Evolutionary conservation across 2,329 filamentous ascomycete species (phyloP).

Genomic region (Nemania serpens): DNA sequence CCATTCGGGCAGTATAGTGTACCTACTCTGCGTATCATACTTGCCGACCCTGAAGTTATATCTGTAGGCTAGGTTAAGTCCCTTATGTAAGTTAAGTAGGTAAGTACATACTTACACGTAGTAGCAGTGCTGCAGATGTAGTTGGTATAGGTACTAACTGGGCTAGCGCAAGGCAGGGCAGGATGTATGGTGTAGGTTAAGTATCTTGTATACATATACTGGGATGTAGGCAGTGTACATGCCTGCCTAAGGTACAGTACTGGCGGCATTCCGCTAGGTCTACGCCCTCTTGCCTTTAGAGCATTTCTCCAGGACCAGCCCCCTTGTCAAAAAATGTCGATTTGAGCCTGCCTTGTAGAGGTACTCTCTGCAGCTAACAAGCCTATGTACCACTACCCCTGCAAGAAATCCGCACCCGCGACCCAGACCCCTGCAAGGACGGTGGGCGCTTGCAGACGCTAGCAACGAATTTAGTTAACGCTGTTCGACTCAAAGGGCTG

Average conservation of each 20-base stretch:
- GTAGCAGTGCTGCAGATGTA: background rate
- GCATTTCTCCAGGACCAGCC: constrained; percentile 9
- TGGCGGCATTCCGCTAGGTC: background rate
- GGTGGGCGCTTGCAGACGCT: constrained; percentile 8
- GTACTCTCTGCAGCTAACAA: constrained; percentile 20
- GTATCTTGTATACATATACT: too few species aligned
- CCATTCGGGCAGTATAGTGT: too few species aligned
- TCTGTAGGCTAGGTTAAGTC: too few species aligned
- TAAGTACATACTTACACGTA: background rate
- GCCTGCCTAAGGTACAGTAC: background rate
- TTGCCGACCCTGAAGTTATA: background rate
- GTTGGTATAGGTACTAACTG: background rate
- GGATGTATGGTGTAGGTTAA: too few species aligned
- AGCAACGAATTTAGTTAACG: constrained; percentile 15
- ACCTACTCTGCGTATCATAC: background rate
- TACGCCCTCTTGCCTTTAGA: constrained; percentile 16
- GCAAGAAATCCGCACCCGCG: constrained; percentile 24
- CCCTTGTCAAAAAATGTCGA: constrained; percentile 10
- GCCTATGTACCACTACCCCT: constrained; percentile 26
- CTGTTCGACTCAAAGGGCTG: constrained; percentile 27
- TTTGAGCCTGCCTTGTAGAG: constrained; percentile 15
- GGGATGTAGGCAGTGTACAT: background rate
- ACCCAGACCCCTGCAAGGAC: constrained; percentile 20
- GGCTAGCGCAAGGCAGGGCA: background rate
- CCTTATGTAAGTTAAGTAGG: background rate